Conservation (phyloP, 2,329 filamentous ascomycete genomes). For the Stenocarpella maydis region DNA sequence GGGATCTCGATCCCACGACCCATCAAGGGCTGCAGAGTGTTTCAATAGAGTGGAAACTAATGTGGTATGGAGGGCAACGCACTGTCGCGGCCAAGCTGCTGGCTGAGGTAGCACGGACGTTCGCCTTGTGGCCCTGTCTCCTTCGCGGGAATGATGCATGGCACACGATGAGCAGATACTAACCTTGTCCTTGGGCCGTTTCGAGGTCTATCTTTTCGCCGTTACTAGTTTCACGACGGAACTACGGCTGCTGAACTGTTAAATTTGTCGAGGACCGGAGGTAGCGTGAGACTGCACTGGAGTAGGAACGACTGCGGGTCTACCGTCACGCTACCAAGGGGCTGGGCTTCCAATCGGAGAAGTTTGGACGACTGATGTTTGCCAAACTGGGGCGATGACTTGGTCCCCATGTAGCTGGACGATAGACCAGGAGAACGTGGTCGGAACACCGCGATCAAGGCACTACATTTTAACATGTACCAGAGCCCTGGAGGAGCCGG, state of each 20-base stretch:
- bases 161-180: neutral
- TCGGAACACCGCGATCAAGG: neutral
- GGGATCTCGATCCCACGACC: conserved; percentile 9
- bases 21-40: conserved; percentile 7
- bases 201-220: neutral
- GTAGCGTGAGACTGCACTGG: neutral
- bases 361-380: neutral
- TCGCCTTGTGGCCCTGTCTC: neutral
- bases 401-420: neutral
- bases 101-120: neutral
- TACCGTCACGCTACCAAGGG: neutral
- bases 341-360: neutral
- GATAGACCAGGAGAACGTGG: neutral
- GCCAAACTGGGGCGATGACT: neutral
- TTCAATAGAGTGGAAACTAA: conserved; percentile 21
- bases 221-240: neutral
- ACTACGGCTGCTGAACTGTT: neutral
- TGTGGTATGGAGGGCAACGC: neutral
- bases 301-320: neutral
- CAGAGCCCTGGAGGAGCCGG: neutral
- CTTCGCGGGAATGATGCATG: conserved; percentile 1
- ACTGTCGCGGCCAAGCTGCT: neutral
- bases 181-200: neutral
- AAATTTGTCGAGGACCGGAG: neutral
- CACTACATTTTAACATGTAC: neutral